phyloP scores from a whole-genome alignment of 2,329 filamentous ascomycete species.

The Trichoderma brevicompactum region DNA sequence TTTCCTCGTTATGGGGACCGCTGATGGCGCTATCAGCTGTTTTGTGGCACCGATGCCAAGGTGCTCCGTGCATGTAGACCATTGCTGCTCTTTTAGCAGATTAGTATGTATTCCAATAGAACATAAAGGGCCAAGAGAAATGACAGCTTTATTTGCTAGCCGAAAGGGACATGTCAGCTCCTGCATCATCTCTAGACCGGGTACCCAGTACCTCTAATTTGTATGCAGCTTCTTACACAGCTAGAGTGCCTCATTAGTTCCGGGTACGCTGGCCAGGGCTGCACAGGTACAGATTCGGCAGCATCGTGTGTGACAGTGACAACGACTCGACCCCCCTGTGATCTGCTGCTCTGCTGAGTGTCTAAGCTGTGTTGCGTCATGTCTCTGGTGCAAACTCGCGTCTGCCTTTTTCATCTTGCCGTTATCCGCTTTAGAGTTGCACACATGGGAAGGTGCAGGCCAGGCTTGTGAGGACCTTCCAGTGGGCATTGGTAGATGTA shows the following conservation, averaged over 20 bases:
- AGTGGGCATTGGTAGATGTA: background rate
- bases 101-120: background rate
- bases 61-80: no score
- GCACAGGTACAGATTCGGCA: background rate
- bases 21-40: background rate
- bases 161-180: no score
- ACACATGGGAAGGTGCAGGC: constrained; percentile 13
- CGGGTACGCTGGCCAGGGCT: background rate
- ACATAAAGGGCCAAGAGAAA: background rate
- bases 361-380: background rate
- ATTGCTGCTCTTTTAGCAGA: no score
- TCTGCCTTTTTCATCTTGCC: constrained; percentile 9
- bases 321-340: background rate
- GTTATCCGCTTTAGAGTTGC: background rate
- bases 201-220: no score
- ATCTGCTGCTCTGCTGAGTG: background rate
- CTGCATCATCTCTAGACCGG: no score
- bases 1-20: background rate
- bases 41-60: background rate
- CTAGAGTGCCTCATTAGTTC: background rate
- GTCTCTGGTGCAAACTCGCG: background rate
- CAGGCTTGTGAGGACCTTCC: background rate
- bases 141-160: no score
- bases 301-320: background rate
- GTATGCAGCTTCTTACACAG: background rate